Percentiles rank a stretch among this genome's conserved stretches.
These are phyloP conservation scores for Colletotrichum cuscutae DNA, from an alignment of 2,329 filamentous ascomycete species.

Conservation along the genomic window DNA sequence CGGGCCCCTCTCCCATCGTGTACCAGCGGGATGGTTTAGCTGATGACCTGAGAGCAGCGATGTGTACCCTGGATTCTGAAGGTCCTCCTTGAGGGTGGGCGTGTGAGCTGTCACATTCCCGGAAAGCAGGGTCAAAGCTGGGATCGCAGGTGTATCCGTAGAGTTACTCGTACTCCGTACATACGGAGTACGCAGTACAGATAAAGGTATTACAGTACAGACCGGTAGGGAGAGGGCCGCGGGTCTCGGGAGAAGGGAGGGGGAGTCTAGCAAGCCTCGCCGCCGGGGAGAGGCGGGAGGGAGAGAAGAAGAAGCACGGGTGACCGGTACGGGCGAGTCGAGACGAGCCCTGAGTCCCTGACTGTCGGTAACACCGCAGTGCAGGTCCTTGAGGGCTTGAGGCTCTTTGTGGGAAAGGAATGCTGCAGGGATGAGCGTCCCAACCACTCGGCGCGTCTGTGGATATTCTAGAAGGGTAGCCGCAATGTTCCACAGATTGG, in stretches of 20 bases:
- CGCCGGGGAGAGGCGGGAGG: constrained; percentile 9
- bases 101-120: constrained; percentile 32
- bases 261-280: constrained; percentile 23
- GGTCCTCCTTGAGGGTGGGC: background rate
- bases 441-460: constrained; percentile 20
- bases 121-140: constrained; percentile 18
- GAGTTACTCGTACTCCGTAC: background rate
- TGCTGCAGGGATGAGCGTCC: constrained; percentile 1
- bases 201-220: background rate
- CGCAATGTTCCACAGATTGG: constrained; percentile 20
- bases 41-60: constrained; percentile 31
- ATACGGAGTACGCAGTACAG: too few species aligned
- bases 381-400: constrained; percentile 2
- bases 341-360: constrained; percentile 5
- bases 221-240: background rate
- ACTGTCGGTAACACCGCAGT: constrained; percentile 25
- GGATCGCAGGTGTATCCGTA: background rate
- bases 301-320: background rate
- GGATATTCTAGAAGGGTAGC: constrained; percentile 23
- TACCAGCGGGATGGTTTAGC: constrained; percentile 24
- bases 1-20: constrained; percentile 6
- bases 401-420: background rate
- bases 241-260: background rate
- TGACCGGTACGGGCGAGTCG: background rate
- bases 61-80: constrained; percentile 34